phyloP scores from a whole-genome alignment of 192 early-diverging fungal genomes.

The Coemansia biformis region DNA sequence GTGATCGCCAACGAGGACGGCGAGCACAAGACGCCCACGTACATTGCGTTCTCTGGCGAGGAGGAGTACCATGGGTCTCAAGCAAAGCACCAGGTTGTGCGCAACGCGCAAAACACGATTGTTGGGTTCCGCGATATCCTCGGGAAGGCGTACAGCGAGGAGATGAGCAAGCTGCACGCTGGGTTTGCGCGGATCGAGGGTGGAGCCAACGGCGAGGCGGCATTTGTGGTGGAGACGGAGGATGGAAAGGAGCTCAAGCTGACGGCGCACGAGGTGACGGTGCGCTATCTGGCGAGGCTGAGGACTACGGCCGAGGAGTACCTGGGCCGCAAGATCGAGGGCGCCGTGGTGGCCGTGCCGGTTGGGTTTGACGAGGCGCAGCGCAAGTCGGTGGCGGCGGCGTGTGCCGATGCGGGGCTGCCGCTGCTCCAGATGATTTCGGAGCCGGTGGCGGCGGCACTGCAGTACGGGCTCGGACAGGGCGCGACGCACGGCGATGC shows the following conservation, averaged over 20 bases:
- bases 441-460: conserved; percentile 86
- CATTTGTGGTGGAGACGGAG: conserved; percentile 67
- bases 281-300: conserved; percentile 75
- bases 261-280: conserved; percentile 67
- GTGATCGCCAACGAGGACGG: conserved; percentile 98
- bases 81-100: conserved; percentile 77
- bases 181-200: conserved; percentile 55
- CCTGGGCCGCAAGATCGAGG: conserved; percentile 70
- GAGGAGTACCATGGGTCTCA: conserved; percentile 78
- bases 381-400: conserved; percentile 57
- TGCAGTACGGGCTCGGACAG: conserved; percentile 73
- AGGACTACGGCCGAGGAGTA: conserved; percentile 85
- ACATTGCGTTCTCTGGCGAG: conserved; percentile 85
- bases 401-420: conserved; percentile 75
- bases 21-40: conserved; percentile 90
- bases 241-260: conserved; percentile 54
- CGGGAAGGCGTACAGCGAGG: conserved; percentile 51
- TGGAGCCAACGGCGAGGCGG: conserved; percentile 54
- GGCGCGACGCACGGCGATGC: conserved; percentile 48
- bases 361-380: conserved; percentile 76
- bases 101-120: conserved; percentile 90
- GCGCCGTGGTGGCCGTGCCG: conserved; percentile 82
- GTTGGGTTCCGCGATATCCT: conserved; percentile 79
- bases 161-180: conserved; percentile 32
- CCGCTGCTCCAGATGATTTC: conserved; percentile 72